Evolutionary conservation across 2,329 filamentous ascomycete genomes (phyloP).

Genomic region (Fonsecaea multimorphosa): DNA sequence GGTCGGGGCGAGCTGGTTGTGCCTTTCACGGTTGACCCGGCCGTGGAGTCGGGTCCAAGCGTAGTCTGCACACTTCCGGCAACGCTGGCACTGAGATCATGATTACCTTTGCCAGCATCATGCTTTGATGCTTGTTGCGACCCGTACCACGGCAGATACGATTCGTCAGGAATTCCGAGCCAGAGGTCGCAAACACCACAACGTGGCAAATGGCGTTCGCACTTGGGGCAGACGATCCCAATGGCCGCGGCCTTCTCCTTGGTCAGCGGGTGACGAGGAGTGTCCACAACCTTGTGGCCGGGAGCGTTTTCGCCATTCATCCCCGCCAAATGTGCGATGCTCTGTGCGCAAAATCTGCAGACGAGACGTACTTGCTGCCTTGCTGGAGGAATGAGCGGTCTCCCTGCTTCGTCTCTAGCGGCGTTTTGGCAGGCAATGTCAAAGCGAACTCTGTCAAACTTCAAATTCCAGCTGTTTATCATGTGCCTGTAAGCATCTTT

Average conservation of each 20-base stretch:
- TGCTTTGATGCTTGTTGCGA: slow-evolving; percentile 17
- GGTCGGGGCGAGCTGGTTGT: slow-evolving; percentile 35
- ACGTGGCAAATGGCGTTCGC: slow-evolving; percentile 66
- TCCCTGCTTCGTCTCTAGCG: slow-evolving; percentile 56
- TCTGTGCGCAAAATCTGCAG: slow-evolving; percentile 65
- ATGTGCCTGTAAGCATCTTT: slow-evolving; percentile 65
- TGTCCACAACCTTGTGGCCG: slow-evolving; percentile 37
- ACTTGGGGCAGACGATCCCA: slow-evolving; percentile 65
- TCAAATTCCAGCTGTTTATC: slow-evolving; percentile 67
- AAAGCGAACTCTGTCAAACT: slow-evolving; percentile 65
- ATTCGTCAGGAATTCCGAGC: slow-evolving; percentile 65
- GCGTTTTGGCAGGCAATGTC: slow-evolving; percentile 63
- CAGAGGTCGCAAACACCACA: slow-evolving; percentile 68
- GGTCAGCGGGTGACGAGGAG: slow-evolving; percentile 32
- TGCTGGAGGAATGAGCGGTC: slow-evolving; percentile 56
- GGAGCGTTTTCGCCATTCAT: slow-evolving; percentile 46
- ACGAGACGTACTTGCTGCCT: slow-evolving; percentile 63
- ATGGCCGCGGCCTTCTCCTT: slow-evolving; percentile 39
- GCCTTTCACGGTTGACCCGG: slow-evolving; percentile 31
- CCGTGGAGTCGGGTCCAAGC: slow-evolving; percentile 28
- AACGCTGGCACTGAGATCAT: slow-evolving; percentile 35
- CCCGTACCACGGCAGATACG: slow-evolving; percentile 42
- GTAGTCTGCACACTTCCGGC: slow-evolving; percentile 37
- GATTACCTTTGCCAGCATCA: slow-evolving; percentile 23
- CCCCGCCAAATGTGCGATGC: slow-evolving; percentile 55